Evolutionary conservation across 495 filamentous ascomycete species (phyloP), one percentile per base, ranked within the genome.

Genomic region (Penicillium longicatenatum): DNA sequence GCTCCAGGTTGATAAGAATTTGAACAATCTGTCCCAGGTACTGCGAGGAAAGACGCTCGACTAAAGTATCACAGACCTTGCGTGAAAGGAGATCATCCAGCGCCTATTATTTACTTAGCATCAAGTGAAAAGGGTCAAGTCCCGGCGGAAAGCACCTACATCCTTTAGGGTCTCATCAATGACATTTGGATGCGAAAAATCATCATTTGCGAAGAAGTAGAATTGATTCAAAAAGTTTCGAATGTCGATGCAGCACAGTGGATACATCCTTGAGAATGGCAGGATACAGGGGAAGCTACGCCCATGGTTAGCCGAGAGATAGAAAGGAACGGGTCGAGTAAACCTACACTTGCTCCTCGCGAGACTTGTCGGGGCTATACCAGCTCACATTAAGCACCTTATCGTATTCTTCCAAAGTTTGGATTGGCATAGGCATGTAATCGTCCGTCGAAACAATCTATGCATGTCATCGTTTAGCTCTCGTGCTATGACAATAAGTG

Each of bases 251-350:
- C 94, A 99, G 73, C 93, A 97, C 31, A 97, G 80, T 5, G 93
- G 93, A 70, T 98, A 99, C 94, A 99, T 98, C 58, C 97, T 93
- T 37, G 93, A 97, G 70, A 99, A 99, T 12, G 94, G 94, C 14
- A 99, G 76, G 51, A 96, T 89, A 68, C 87, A 92, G 4, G 94
- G 95, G 66, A 93, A 96, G 3, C 91, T 93, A 58, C 44, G 48
- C 31, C 21, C 17, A 45, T 24, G 20, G 26, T 51, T 19, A 67
- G 70, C 22, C 68, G 43, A 50, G 21, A 16, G 35, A 0, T 42
- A 20, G 2, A 9, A 43, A 30, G 20, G 33, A 24, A 30, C 5
- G 17, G 41, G n/a, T 1, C 12, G 16, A 6, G 16, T 48, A 19
- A 33, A 81, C 85, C 58, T 81, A 93, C 86, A 80, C 82, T 63